phyloP scores from a whole-genome alignment of 2,329 filamentous ascomycete genomes.

The Penicillium vulpinum region DNA sequence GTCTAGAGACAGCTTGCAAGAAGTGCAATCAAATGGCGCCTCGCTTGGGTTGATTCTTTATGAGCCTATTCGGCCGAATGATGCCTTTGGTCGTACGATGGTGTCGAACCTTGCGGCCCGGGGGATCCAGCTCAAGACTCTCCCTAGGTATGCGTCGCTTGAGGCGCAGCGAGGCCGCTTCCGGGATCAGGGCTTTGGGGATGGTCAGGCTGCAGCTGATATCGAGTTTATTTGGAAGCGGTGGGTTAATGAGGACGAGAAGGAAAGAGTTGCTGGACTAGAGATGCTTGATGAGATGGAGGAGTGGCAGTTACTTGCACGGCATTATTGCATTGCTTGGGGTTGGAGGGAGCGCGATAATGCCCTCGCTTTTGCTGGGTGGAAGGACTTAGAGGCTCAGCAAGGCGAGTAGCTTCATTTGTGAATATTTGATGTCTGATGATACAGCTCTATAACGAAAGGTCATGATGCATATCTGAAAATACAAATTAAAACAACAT shows the following conservation, averaged over 20 bases:
- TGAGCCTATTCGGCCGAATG: constrained; percentile 80
- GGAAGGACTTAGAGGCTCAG: constrained; percentile 38
- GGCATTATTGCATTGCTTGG: constrained; percentile 90
- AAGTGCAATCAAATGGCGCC: constrained; percentile 36
- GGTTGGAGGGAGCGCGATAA: constrained; percentile 64
- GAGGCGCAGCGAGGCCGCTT: constrained; percentile 69
- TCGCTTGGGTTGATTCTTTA: constrained; percentile 71
- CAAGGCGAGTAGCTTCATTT: constrained; percentile 11
- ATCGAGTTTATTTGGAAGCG: constrained; percentile 71
- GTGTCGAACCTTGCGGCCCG: constrained; percentile 80
- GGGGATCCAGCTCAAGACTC: constrained; percentile 79
- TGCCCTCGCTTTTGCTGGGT: constrained; percentile 34
- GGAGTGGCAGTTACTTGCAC: constrained; percentile 83
- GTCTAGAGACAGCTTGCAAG: constrained; percentile 2
- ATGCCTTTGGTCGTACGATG: constrained; percentile 91
- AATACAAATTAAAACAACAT: neutral
- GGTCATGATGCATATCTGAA: neutral
- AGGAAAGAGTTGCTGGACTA: constrained; percentile 72
- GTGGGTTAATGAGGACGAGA: constrained; percentile 72
- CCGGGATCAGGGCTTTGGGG: constrained; percentile 63
- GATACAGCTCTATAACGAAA: constrained; percentile 19
- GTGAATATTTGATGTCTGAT: constrained; percentile 7
- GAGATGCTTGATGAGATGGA: constrained; percentile 95
- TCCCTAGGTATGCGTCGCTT: constrained; percentile 70
- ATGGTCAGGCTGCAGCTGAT: constrained; percentile 58